These are phyloP conservation scores for Lachnellula arida DNA, from an alignment of 2,329 filamentous ascomycete species.

Conservation along the genomic window DNA sequence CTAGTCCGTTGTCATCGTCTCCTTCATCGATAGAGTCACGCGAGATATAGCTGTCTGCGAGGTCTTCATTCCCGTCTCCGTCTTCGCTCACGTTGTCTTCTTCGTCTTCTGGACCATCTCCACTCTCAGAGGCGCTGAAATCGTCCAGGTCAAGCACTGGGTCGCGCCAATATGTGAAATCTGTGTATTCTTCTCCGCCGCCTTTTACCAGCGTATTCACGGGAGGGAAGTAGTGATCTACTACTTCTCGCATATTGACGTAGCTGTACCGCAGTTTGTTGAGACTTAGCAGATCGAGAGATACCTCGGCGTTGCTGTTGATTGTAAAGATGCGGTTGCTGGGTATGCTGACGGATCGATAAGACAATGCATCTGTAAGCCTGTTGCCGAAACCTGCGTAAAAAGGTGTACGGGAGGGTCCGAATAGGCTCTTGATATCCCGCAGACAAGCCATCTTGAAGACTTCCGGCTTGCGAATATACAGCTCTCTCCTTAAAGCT, in stretches of 20 bases:
- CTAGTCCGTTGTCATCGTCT: constrained; percentile 34
- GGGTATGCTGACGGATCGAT: constrained; percentile 93
- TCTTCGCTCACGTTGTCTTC: constrained; percentile 46
- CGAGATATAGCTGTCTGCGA: constrained; percentile 53
- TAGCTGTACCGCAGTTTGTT: constrained; percentile 97
- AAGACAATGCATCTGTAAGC: constrained; percentile 91
- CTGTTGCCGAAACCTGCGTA: constrained; percentile 97
- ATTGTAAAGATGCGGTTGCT: constrained; percentile 96
- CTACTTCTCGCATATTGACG: constrained; percentile 92
- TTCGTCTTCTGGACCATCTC: constrained; percentile 50
- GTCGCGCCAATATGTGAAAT: constrained; percentile 96
- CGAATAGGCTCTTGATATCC: constrained; percentile 88
- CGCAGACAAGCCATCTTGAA: constrained; percentile 99
- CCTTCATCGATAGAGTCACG: constrained; percentile 45
- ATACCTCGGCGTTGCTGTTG: constrained; percentile 95
- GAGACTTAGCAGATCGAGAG: constrained; percentile 79
- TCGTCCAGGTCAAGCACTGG: constrained; percentile 78
- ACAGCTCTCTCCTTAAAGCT: constrained; percentile 85
- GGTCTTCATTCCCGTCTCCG: constrained; percentile 40
- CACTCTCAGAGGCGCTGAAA: constrained; percentile 78
- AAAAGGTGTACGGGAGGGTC: constrained; percentile 72
- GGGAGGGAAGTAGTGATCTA: constrained; percentile 97
- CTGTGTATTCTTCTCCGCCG: constrained; percentile 90
- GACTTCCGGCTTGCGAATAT: constrained; percentile 92
- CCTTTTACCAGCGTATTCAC: constrained; percentile 81